Evolutionary conservation across 1,139 yeast genomes (phyloP), one percentile per base, ranked within the genome.

Genomic region (Blastobotrys ciferrii): DNA sequence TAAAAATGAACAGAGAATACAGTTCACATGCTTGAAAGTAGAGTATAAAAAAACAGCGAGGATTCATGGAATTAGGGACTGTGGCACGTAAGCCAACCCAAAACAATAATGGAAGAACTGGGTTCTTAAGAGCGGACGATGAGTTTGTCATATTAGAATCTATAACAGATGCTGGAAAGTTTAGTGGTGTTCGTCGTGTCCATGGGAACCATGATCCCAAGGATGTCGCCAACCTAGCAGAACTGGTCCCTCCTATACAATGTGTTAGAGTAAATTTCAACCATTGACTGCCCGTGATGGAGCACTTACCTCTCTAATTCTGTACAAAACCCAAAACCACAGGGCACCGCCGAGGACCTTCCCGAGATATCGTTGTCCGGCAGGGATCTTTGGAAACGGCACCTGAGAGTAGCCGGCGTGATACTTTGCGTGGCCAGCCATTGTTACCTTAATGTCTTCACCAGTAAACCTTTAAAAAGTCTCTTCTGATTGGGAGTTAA

Each of bases 261-360:
- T 14, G 6, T 23, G 32, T 5, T 32, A 23, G 25, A 14, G 1
- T 23, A 15, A 15, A 15, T 13, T 23, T 25, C 15, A n/a, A n/a
- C n/a, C n/a, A n/a, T n/a, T n/a, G n/a, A 38, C 33, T 15, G n/a
- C 33, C 13, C 33, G 33, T 7, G n/a, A n/a, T n/a, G n/a, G 3
- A 4, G n/a, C n/a, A 53, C 69, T 46, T 51, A 66, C 91, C 68
- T 84, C 84, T 68, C 84, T 82, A 44, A 85, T 72, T 67, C 95
- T 74, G 76, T 84, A 85, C 66, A 86, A 77, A 56, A 86, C 78
- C 84, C 87, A 86, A 68, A 85, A 86, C 89, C 92, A 85, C 91
- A 85, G 83, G 54, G 88, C 77, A 42, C 91, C 94, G 6, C 95
- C 94, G 47, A 86, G 74, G 35, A 76, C 65, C 62, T 82, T 82